Evolutionary conservation across 2,329 filamentous ascomycete genomes (phyloP), one percentile per base, ranked within the genome.

Genomic region (Ceratocystis colombiana): DNA sequence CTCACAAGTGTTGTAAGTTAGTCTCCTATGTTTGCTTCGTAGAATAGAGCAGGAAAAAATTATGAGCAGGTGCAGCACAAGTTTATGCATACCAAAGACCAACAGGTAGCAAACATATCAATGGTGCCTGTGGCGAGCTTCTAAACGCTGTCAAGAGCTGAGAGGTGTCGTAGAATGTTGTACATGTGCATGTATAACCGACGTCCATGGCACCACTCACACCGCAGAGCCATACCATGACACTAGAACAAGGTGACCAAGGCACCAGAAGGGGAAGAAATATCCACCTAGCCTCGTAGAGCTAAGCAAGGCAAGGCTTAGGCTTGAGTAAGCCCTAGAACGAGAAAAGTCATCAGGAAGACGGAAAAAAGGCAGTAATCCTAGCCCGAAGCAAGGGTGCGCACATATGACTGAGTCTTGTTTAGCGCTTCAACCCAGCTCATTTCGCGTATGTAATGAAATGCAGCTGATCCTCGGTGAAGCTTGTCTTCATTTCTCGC

Each of bases 121-220:
- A 20, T 22, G 46, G 46, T 50, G 22, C 46, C 22, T 50, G 25
- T 33, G 30, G 22, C 22, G 15, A 22, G 20, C 25, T 33, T 57
- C 17, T 30, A 30, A 30, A 30, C 7, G 8, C 10, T 30, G 53
- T 17, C 10, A 30, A 30, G 5, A 57, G 53, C 53, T 15, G 53
- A 30, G 25, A 33, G 20, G 6, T 17, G 53, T 28, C 25, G 22
- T 57, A 30, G 25, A 57, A 28, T 17, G 53, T 25, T 41, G 20
- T 48, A n/a, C 30, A 46, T 33, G 44, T 50, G 17, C 46, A 30
- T 22, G 15, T 17, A 66, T 63, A 64, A 25, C 33, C 46, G 41
- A 20, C 12, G 45, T n/a, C 17, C n/a, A 50, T 20, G 22, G 22
- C 22, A 28, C 12, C 44, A 50, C 45, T 48, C 33, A 37, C 33